Evolutionary conservation across 108 stramenopile species (phyloP), one percentile per base, ranked within the genome.

Genomic region (Mayamaea pseudoterrestris): DNA sequence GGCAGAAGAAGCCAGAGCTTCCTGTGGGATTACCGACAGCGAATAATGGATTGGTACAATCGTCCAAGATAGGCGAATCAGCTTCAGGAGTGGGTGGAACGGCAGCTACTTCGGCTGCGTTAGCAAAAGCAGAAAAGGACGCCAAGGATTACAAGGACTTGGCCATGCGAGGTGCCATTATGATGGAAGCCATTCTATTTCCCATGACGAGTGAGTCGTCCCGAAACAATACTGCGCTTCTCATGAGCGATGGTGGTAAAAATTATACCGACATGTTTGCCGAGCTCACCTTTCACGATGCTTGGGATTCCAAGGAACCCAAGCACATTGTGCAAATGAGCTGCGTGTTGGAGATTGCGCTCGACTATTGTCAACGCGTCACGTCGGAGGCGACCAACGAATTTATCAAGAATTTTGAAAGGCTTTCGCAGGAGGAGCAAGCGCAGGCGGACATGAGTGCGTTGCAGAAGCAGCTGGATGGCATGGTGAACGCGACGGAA

Each of bases 321-420:
- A 27, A 30, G n/a, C 13, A 28, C 39, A 22, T 46, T 29, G 62
- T 78, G 9, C 58, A 74, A 7, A 60, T 64, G n/a, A 58, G 58
- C 12, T 88, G 86, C 57, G 61, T 69, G 7, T 18, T 69, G 41
- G 79, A 88, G 35, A 50, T 75, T 2, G 32, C 70, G 5, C 30
- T 88, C 22, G 86, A 88, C 50, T 83, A 80, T 55, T 88, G 86
- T 51, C 67, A 49, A 39, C 78, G 86, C 22, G 40, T 80, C 0
- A 58, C 68, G 9, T 50, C 61, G 28, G 47, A 76, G 17, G 50
- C 18, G 14, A 39, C 11, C 26, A 32, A 31, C 3, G 34, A 39
- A 26, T 12, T 23, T 2, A 27, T 40, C 12, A 20, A 14, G 14
- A 12, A 41, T 30, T 11, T 40, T 2, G 36, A 52, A 12, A 14